A percentile compares a stretch with the other conserved stretches of the same genome.
Conservation (phyloP, 1,139 yeast species). For the Magnusiomyces paraingens region DNA sequence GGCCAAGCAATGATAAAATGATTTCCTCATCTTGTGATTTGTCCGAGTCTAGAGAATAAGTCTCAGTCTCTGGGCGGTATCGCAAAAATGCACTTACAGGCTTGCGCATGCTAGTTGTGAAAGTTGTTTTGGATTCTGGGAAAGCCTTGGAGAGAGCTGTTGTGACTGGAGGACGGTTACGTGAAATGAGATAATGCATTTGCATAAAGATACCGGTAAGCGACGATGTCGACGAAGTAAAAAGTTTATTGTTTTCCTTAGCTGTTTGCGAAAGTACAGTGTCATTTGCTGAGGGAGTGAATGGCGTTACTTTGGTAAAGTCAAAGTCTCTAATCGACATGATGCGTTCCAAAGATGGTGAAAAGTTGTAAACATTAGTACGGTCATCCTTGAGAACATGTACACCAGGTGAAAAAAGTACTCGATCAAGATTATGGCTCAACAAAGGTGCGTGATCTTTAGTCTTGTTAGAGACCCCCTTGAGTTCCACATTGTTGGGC, state of each 20-base stretch:
- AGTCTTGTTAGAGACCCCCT: background rate
- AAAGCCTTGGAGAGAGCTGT: constrained; percentile 42
- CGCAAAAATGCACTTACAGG: constrained; percentile 43
- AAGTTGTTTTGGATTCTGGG: constrained; percentile 27
- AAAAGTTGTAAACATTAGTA: constrained; percentile 64
- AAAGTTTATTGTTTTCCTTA: constrained; percentile 37
- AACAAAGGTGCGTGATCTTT: constrained; percentile 40
- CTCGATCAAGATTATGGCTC: constrained; percentile 59
- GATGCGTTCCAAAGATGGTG: constrained; percentile 53
- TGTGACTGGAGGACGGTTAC: constrained; percentile 47
- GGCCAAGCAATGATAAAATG: constrained; percentile 72
- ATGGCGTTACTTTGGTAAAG: constrained; percentile 49
- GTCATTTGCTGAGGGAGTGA: constrained; percentile 67
- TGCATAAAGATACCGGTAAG: constrained; percentile 73
- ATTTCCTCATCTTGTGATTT: constrained; percentile 62
- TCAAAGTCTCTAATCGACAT: constrained; percentile 65
- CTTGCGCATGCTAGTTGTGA: constrained; percentile 35
- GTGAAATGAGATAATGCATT: constrained; percentile 62
- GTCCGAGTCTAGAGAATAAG: constrained; percentile 67
- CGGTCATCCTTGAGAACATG: constrained; percentile 75
- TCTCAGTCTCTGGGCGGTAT: constrained; percentile 32
- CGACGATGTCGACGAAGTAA: constrained; percentile 79
- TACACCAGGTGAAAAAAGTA: constrained; percentile 75
- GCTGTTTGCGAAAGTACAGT: constrained; percentile 46
- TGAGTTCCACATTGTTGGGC: constrained; percentile 6